Percentiles rank a stretch among this genome's conserved stretches.
Evolutionary conservation across 805 yeast genomes (phyloP).

Genomic region (Candida suzukii): DNA sequence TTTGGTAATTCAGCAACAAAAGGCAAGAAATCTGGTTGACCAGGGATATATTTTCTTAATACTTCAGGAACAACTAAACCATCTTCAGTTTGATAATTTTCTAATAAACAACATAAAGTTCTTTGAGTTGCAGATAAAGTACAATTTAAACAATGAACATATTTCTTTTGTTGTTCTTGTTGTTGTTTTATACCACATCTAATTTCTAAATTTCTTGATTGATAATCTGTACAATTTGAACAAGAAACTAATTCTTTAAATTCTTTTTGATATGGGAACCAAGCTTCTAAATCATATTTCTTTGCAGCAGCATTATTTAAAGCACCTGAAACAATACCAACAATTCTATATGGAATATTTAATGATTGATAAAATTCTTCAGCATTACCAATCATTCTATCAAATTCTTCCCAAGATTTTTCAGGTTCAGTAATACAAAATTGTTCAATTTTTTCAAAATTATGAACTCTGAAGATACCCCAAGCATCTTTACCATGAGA

Average conservation of each 20-base stretch:
- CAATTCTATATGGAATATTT: slow-evolving; percentile 93
- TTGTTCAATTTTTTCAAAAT: slow-evolving; percentile 97
- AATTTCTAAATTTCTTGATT: slow-evolving; percentile 96
- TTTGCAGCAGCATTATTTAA: slow-evolving; percentile 98
- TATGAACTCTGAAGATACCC: slow-evolving; percentile 99
- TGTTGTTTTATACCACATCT: slow-evolving; percentile 97
- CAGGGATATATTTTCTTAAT: slow-evolving; percentile 92
- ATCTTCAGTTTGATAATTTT: slow-evolving; percentile 96
- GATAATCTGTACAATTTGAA: slow-evolving; percentile 99
- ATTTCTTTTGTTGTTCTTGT: slow-evolving; percentile 73
- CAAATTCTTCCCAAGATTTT: slow-evolving; percentile 96
- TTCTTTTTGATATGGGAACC: slow-evolving; percentile 99
- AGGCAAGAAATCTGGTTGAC: slow-evolving; percentile 96
- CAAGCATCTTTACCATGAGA: slow-evolving; percentile 99
- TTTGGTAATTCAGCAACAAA: slow-evolving; percentile 87
- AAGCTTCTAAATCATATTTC: slow-evolving; percentile 97
- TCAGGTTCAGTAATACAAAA: slow-evolving; percentile 95
- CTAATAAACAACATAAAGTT: slow-evolving; percentile 94
- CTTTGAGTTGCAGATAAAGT: slow-evolving; percentile 97
- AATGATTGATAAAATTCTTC: slow-evolving; percentile 92
- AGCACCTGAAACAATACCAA: slow-evolving; percentile 97
- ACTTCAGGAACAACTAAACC: slow-evolving; percentile 94
- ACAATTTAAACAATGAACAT: slow-evolving; percentile 97
- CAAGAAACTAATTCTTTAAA: slow-evolving; percentile 97
- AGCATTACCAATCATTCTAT: slow-evolving; percentile 83